Evolutionary conservation across 1,284 basidiomycete species (phyloP).

Genomic region (Cutaneotrichosporon cavernicola): DNA sequence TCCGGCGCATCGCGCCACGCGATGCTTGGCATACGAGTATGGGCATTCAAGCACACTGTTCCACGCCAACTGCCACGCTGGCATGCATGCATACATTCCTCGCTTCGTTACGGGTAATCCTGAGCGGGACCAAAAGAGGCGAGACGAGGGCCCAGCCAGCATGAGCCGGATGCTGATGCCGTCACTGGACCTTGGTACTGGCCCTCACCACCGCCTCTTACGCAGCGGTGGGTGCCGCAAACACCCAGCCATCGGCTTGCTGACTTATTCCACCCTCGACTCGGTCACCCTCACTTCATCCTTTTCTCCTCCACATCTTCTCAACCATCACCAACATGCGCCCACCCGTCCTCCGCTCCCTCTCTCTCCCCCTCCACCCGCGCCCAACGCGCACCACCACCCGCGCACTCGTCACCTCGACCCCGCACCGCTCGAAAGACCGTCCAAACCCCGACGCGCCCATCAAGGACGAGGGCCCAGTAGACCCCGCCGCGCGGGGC

Average conservation of each 20-base stretch:
- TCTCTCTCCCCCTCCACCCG: not conserved
- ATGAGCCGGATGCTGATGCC: no score
- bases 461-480: not conserved
- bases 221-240: no score
- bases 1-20: not conserved
- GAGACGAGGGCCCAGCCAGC: no score
- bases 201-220: no score
- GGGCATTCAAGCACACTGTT: not conserved
- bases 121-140: no score
- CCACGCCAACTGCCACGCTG: no score
- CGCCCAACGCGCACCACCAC: not conserved
- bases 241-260: no score
- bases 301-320: not conserved
- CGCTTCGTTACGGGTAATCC: no score
- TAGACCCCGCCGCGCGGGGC: conserved; percentile 3
- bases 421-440: not conserved
- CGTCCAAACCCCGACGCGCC: not conserved
- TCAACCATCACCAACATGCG: not conserved
- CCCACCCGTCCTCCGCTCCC: not conserved
- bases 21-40: not conserved
- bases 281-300: not conserved
- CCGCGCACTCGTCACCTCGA: not conserved
- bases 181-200: no score
- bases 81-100: no score
- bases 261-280: no score